These are phyloP conservation scores for Eucalyptus regnans DNA, from an alignment of 345 rosid genomes.

Conservation along the genomic window DNA sequence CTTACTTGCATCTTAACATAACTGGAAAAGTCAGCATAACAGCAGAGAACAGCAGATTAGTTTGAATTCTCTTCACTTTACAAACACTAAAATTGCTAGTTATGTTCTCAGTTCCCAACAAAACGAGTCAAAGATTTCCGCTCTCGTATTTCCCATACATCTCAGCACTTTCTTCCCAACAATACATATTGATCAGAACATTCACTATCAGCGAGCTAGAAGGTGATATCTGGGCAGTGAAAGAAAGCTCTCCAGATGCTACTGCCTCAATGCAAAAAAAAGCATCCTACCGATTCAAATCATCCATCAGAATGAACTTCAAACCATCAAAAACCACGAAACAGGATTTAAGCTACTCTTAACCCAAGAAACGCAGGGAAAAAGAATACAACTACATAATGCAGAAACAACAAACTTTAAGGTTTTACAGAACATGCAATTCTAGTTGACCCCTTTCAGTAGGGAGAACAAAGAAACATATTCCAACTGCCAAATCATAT, in stretches of 20 bases:
- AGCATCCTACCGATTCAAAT: neutral
- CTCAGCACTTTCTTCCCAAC: neutral
- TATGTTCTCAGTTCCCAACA: neutral
- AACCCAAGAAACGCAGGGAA: neutral
- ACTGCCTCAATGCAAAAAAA: neutral
- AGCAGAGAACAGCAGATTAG: neutral
- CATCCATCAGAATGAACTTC: neutral
- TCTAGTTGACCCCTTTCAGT: neutral
- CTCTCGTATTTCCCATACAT: neutral
- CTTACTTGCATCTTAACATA: neutral
- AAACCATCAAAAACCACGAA: neutral
- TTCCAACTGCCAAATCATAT: neutral
- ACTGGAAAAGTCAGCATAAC: neutral
- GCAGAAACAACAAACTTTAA: neutral
- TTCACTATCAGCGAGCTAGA: neutral
- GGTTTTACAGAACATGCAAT: neutral
- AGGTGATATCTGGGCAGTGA: neutral
- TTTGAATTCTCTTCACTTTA: neutral
- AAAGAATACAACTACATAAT: neutral
- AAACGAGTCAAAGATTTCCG: neutral
- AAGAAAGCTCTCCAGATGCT: neutral
- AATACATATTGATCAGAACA: neutral
- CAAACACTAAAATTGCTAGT: neutral
- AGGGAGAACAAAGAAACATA: neutral
- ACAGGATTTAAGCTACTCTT: neutral